These are phyloP conservation scores for Vaccinium corymbosum DNA, from an alignment of 148 eudicot genomes.

Conservation along the genomic window DNA sequence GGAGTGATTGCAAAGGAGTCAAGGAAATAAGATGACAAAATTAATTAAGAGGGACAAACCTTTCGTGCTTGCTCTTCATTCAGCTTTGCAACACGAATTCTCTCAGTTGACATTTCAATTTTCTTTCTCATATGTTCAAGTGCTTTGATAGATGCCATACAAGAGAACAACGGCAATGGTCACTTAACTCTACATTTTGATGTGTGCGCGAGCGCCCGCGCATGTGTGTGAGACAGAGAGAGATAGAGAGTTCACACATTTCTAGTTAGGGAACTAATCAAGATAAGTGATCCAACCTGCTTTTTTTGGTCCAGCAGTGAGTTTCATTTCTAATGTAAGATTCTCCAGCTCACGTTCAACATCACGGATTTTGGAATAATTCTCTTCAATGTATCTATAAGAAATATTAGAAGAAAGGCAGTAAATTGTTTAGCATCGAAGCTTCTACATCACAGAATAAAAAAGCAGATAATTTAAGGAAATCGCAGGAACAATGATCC, in stretches of 20 bases:
- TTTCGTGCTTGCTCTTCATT: constrained; percentile 82
- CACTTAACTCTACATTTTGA: neutral
- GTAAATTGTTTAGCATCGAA: neutral
- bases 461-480: neutral
- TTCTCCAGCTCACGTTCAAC: constrained; percentile 83
- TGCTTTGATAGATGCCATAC: constrained; percentile 35
- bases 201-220: neutral
- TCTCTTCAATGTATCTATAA: constrained; percentile 81
- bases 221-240: neutral
- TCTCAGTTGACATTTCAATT: constrained; percentile 86
- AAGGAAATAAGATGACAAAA: neutral
- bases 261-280: neutral
- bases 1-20: neutral
- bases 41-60: constrained; percentile 32
- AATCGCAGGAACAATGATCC: neutral
- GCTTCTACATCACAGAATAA: neutral
- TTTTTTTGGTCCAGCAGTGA: constrained; percentile 93
- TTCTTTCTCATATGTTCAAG: constrained; percentile 93
- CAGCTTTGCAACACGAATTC: constrained; percentile 59
- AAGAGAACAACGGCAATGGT: constrained; percentile 2
- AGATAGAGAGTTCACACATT: neutral
- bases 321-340: constrained; percentile 84
- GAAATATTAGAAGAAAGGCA: constrained; percentile 1
- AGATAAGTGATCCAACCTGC: constrained; percentile 51
- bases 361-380: constrained; percentile 89